Conservation (phyloP, 441 rosid species). For the Hypseocharis bilobata region DNA sequence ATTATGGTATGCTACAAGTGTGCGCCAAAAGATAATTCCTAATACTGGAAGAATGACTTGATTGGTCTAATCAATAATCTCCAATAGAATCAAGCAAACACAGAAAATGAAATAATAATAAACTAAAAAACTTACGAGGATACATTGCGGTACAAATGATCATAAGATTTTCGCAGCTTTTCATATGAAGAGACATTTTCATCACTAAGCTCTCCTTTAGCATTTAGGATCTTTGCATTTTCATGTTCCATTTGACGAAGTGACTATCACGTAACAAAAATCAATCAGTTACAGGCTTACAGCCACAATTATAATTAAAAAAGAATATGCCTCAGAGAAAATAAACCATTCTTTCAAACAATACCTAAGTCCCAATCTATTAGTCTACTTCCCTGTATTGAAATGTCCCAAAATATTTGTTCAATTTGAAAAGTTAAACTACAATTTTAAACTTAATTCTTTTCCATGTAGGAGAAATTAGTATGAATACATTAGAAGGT, state of each 20-base stretch:
- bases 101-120: constrained; percentile 19
- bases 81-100: constrained; percentile 16
- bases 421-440: background rate
- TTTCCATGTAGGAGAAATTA: background rate
- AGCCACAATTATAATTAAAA: constrained; percentile 1
- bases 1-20: background rate
- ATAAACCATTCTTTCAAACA: background rate
- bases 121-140: constrained; percentile 77
- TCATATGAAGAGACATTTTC: constrained; percentile 84
- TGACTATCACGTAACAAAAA: constrained; percentile 33
- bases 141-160: constrained; percentile 79
- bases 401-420: background rate
- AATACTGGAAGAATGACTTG: no score
- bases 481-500: background rate
- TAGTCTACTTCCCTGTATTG: background rate
- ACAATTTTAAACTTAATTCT: no score
- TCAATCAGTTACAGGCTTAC: background rate
- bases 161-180: constrained; percentile 90
- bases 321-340: constrained; percentile 11
- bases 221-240: constrained; percentile 80
- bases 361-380: background rate
- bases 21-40: background rate
- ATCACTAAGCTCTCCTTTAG: constrained; percentile 95
- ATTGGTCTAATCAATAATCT: background rate
- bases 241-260: constrained; percentile 98